phyloP scores from a whole-genome alignment of 1,284 basidiomycete species.

The Cronartium quercuum region DNA sequence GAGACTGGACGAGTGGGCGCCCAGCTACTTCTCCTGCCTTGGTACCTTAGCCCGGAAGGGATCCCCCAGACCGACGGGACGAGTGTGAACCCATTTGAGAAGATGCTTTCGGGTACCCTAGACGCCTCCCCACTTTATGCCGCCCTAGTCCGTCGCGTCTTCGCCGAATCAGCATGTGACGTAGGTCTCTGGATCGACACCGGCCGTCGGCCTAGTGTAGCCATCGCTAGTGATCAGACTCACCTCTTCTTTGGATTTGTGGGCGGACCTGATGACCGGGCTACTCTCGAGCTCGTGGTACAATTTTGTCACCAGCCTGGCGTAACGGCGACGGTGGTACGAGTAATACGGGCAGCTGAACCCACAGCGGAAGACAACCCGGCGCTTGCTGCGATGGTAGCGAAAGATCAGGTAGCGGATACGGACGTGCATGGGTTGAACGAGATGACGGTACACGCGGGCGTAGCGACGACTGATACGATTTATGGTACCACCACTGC shows the following conservation, averaged over 20 bases:
- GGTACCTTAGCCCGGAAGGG: slow-evolving; percentile 52
- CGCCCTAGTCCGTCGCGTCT: slow-evolving; percentile 70
- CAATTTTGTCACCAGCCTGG: slow-evolving; percentile 64
- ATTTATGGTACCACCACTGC: slow-evolving; percentile 12
- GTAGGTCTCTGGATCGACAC: slow-evolving; percentile 75
- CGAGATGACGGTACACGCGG: slow-evolving; percentile 20
- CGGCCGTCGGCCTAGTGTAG: slow-evolving; percentile 48
- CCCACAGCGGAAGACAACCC: slow-evolving; percentile 41
- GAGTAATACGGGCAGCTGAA: slow-evolving; percentile 51
- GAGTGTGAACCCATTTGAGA: slow-evolving; percentile 49
- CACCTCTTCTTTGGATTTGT: slow-evolving; percentile 82
- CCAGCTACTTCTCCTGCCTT: slow-evolving; percentile 75
- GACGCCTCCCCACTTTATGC: slow-evolving; percentile 49
- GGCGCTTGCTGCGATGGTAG: slow-evolving; percentile 52
- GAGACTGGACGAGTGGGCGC: slow-evolving; percentile 60
- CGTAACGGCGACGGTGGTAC: slow-evolving; percentile 65
- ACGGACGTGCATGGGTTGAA: slow-evolving; percentile 10
- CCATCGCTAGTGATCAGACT: slow-evolving; percentile 49
- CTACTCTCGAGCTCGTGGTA: slow-evolving; percentile 68
- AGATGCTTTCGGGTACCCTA: slow-evolving; percentile 50
- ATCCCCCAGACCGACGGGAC: slow-evolving; percentile 44
- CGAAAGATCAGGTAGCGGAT: slow-evolving; percentile 36
- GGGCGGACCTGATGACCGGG: slow-evolving; percentile 83
- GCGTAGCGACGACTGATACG: slow-evolving; percentile 8
- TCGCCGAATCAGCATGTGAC: slow-evolving; percentile 55